Evolutionary conservation across 441 rosid species (phyloP), one percentile per base, ranked within the genome.

Genomic region (Pelargonium australe): DNA sequence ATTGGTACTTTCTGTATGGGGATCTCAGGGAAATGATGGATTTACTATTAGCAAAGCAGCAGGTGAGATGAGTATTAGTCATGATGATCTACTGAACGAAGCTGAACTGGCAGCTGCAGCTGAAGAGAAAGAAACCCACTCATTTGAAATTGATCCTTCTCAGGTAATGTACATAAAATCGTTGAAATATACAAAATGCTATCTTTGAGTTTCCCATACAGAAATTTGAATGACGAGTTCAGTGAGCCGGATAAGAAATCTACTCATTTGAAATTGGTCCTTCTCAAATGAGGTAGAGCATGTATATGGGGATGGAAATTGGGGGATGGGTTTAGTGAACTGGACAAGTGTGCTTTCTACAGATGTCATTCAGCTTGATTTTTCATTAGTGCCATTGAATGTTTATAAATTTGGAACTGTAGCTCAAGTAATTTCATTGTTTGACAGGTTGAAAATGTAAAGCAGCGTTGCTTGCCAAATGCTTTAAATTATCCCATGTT

Each of bases 401-500:
- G 14, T n/a, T 49, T 44, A 44, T 44, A 28, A 28, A 7, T 44
- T 44, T 49, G 14, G 57, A 49, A 13, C 14, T 49, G 17, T n/a
- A 49, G 13, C 25, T 13, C 31, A 58, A 17, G 34, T 43, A 63
- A 72, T 57, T 63, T 61, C 10, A 14, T 66, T 68, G 44, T 14
- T 64, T 72, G 73, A 68, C 78, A 91, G 99, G 99, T 94, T 75
- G 97, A 94, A 83, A 91, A 86, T 81, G 97, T 94, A 67, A 94
- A 94, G 82, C 96, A 94, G 75, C 92, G 90, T 12, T 94, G 99
- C 86, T 81, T 94, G 86, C 95, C 99, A 17, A 87, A 86, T 84
- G 96, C 89, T 66, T 79, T 89, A 74, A 94, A 94, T 77, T 91
- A 91, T 83, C 99, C 99, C 40, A 91, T 94, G 97, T 79, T 94